These are phyloP conservation scores for Neotropicomus parvogracilis DNA, from an alignment of 1,284 basidiomycete genomes.

Conservation along the genomic window DNA sequence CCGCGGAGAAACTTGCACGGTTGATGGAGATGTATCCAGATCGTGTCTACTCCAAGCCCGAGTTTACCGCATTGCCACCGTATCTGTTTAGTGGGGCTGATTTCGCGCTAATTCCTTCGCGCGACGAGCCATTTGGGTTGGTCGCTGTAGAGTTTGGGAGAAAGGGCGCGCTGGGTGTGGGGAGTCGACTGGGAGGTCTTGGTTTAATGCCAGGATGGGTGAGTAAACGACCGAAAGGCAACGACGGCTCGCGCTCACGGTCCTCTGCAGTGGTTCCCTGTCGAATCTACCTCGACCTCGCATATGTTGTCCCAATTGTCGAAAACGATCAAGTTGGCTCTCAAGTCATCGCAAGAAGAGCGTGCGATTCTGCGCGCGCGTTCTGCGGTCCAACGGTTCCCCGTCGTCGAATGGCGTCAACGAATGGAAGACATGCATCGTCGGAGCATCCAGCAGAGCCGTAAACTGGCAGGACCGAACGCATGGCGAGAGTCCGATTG, in stretches of 20 bases:
- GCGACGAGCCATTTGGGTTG: conserved; percentile 92
- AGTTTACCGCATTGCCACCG: conserved; percentile 90
- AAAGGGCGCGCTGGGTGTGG: conserved; percentile 92
- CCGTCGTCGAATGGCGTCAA: conserved; percentile 94
- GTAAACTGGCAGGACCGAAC: conserved; percentile 61
- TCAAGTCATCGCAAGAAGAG: conserved; percentile 87
- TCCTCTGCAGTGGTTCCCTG: conserved; percentile 80
- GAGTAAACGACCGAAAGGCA: conserved; percentile 33
- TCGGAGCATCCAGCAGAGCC: conserved; percentile 74
- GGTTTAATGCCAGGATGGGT: conserved; percentile 97
- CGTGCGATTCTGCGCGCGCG: conserved; percentile 87
- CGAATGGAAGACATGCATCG: conserved; percentile 91
- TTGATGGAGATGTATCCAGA: conserved; percentile 94
- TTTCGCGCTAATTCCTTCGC: conserved; percentile 89
- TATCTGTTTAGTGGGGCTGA: conserved; percentile 92
- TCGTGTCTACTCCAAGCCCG: conserved; percentile 88
- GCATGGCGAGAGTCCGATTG: conserved; percentile 79
- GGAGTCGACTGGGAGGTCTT: conserved; percentile 86
- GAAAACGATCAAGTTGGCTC: conserved; percentile 89
- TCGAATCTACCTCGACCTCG: conserved; percentile 84
- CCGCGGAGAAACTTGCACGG: conserved; percentile 86
- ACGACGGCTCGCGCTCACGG: conserved; percentile 5
- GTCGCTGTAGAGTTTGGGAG: conserved; percentile 94
- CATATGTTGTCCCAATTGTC: conserved; percentile 94
- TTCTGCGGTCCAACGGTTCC: conserved; percentile 92